Evolutionary conservation across 2,329 filamentous ascomycete species (phyloP), one percentile per base, ranked within the genome.

Genomic region (Kalmusia sp.): DNA sequence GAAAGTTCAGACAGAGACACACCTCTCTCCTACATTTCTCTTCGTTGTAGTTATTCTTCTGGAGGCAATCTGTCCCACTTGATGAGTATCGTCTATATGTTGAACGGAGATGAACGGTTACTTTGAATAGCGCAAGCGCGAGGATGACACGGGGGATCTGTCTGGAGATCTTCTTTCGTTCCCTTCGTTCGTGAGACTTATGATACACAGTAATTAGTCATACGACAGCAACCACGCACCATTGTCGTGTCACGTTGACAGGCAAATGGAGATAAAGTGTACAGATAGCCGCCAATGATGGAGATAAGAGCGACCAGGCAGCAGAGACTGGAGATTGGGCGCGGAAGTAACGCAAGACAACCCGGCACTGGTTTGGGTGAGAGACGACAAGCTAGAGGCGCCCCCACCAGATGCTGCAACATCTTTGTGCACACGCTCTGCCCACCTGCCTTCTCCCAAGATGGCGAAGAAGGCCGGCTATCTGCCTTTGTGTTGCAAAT

Each of bases 91-190:
- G 39, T 28, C 4, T n/a, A 19, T 12, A 27, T 9, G 14, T 24
- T 48, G 4, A 17, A 19, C 21, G 38, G 41, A 11, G 41, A 19
- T n/a, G 7, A 38, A 22, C 11, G 55, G 63, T 24, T 55, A 95
- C 93, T 85, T 84, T 97, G 93, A 55, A 97, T 96, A 7, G 91
- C 92, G 77, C 93, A 97, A 57, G 93, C 93, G 69, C 89, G 85
- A 52, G 92, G 85, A 79, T 96, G 92, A 70, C 93, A 97, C 21
- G 93, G 89, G 57, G 91, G 91, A 66, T 90, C 85, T 30, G 85
- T 84, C 54, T 84, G 84, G 30, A 96, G 74, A 72, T 93, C 91
- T 67, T 90, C 82, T 64, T 91, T 86, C 12, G 88, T n/a, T 52
- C 75, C 73, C 79, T 82, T 58, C 15, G 17, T 21, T 41, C 38